These are phyloP conservation scores for Sergeia podlipaevii DNA, from an alignment of 208 protist species.

Conservation along the genomic window DNA sequence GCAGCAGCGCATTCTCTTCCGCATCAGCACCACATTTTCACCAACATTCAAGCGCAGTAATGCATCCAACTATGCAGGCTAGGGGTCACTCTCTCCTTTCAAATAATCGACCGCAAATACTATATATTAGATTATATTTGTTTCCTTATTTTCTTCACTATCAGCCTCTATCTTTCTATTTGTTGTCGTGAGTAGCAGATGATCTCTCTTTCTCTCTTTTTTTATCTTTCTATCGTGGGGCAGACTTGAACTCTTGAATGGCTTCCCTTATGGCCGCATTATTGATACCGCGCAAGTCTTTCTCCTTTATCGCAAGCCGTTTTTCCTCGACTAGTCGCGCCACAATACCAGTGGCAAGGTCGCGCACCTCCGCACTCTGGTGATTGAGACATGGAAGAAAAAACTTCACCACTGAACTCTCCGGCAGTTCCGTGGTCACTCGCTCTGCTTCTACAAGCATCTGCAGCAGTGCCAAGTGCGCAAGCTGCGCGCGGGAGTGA, in stretches of 20 bases:
- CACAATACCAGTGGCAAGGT: constrained; percentile 46
- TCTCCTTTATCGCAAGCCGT: constrained; percentile 34
- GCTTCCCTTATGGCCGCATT: constrained; percentile 59
- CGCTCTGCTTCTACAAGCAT: constrained; percentile 16
- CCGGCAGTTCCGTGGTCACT: constrained; percentile 10
- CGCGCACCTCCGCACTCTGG: constrained; percentile 71
- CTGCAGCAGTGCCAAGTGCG: constrained; percentile 59
- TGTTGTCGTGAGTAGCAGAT: no score
- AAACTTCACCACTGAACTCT: constrained; percentile 47
- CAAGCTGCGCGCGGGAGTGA: constrained; percentile 60
- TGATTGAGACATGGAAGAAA: constrained; percentile 78
- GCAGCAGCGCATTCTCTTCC: no score
- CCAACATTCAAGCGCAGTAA: no score
- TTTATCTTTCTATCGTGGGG: not conserved
- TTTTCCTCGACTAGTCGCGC: constrained; percentile 24
- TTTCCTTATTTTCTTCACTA: no score
- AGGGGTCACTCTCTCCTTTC: no score
- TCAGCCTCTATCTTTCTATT: no score
- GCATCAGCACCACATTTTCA: no score
- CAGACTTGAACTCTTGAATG: constrained; percentile 18
- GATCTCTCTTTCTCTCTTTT: not conserved
- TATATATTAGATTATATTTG: no score
- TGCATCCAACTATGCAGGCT: no score
- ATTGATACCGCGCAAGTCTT: constrained; percentile 46
- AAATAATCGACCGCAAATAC: no score